Evolutionary conservation across 169 alveolate species (phyloP).

Genomic region (Theileria sp.): DNA sequence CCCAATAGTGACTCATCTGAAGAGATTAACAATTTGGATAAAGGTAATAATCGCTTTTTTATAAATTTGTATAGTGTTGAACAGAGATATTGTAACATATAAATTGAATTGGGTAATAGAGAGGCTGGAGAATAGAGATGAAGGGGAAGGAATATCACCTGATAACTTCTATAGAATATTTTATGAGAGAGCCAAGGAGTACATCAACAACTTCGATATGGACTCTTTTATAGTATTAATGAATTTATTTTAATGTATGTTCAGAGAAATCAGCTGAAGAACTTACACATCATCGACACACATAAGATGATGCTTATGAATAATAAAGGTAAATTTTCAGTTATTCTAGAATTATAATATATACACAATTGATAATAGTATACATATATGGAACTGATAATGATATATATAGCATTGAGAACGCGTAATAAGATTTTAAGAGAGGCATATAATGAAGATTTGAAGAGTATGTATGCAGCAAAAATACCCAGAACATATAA

Average conservation of each 20-base stretch:
- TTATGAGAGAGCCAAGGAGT: conserved; percentile 47
- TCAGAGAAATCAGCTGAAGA: conserved; percentile 44
- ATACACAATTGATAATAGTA: too few species aligned
- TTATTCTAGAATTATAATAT: background rate
- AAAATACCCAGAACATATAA: conserved; percentile 35
- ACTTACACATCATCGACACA: conserved; percentile 8
- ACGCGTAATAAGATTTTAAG: conserved; percentile 46
- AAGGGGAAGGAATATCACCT: conserved; percentile 77
- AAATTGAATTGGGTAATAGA: conserved; percentile 70
- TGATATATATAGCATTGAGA: conserved; percentile 35
- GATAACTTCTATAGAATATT: conserved; percentile 74
- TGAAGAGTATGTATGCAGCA: conserved; percentile 43
- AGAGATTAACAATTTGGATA: background rate
- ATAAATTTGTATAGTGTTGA: conserved; percentile 12
- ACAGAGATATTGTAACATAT: conserved; percentile 63
- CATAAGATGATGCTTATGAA: conserved; percentile 41
- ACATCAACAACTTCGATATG: conserved; percentile 53
- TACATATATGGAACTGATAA: too few species aligned
- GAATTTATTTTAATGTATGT: background rate
- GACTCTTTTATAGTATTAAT: conserved; percentile 38
- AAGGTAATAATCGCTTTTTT: background rate
- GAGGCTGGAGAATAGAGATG: conserved; percentile 62
- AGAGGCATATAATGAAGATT: conserved; percentile 54
- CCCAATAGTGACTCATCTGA: background rate
- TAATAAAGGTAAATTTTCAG: conserved; percentile 22